Evolutionary conservation across 352 stramenopile genomes (phyloP).

Genomic region (Phytophthora melonis): DNA sequence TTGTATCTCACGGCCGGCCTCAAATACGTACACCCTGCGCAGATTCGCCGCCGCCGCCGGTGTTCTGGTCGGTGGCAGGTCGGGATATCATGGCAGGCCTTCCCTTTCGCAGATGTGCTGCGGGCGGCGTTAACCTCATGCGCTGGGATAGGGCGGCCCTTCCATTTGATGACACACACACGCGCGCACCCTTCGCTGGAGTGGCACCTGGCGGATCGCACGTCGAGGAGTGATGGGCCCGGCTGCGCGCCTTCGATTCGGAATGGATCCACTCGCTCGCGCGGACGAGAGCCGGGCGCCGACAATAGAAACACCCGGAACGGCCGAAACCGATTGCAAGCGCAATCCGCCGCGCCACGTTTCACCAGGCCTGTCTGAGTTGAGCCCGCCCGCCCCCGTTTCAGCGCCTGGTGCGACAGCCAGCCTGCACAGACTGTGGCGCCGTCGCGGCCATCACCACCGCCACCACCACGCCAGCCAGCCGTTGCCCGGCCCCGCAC

Average conservation of each 20-base stretch:
- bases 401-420: slow-evolving; percentile 25
- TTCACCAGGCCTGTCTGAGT: slow-evolving; percentile 29
- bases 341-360: slow-evolving; percentile 15
- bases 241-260: slow-evolving; percentile 28
- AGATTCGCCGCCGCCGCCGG: neutral
- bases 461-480: slow-evolving; percentile 2
- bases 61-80: slow-evolving; percentile 11
- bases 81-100: neutral
- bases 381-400: slow-evolving; percentile 17
- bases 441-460: neutral
- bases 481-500: slow-evolving; percentile 14
- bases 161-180: slow-evolving; percentile 19
- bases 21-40: neutral
- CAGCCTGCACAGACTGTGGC: neutral
- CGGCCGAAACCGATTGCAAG: neutral
- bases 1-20: too few species aligned
- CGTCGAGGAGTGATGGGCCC: slow-evolving; percentile 9
- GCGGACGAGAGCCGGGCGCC: slow-evolving; percentile 35
- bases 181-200: slow-evolving; percentile 15
- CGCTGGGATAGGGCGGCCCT: slow-evolving; percentile 19
- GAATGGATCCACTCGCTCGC: slow-evolving; percentile 19
- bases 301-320: slow-evolving; percentile 29
- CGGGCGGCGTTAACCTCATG: neutral
- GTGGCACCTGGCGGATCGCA: slow-evolving; percentile 11
- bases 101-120: slow-evolving; percentile 18